phyloP scores from a whole-genome alignment of 2,329 filamentous ascomycete species.

The Xenoacremonium recifei region DNA sequence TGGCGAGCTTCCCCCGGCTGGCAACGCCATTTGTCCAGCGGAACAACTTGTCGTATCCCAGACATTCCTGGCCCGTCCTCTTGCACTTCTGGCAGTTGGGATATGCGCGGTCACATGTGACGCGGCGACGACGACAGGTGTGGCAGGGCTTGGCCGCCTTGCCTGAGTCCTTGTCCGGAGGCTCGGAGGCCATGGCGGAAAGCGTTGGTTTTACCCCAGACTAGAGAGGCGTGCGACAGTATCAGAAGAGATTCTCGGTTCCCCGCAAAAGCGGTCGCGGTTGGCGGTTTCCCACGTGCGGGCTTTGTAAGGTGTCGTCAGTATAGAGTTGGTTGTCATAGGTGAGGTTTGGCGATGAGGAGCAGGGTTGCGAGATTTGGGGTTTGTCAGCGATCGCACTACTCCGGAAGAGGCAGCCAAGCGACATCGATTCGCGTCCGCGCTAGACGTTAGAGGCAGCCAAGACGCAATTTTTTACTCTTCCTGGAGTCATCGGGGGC shows the following conservation, averaged over 20 bases:
- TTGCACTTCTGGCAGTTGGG: conserved; percentile 51
- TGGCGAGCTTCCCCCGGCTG: conserved; percentile 39
- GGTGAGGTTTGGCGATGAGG: not conserved
- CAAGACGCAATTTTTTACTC: not conserved
- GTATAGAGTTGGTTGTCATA: not conserved
- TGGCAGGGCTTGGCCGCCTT: conserved; percentile 39
- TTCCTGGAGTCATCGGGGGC: too few relatives aligned
- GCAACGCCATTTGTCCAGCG: conserved; percentile 50
- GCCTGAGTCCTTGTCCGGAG: too few relatives aligned
- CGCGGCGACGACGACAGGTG: conserved; percentile 50
- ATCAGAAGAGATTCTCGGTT: not conserved
- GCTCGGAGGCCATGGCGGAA: too few relatives aligned
- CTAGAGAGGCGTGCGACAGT: too few relatives aligned
- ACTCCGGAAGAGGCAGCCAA: conserved; percentile 1
- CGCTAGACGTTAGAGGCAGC: not conserved
- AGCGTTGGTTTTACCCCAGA: too few relatives aligned
- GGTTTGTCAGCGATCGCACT: not conserved
- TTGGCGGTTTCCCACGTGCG: not conserved
- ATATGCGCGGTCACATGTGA: conserved; percentile 50
- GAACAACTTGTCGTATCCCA: conserved; percentile 53
- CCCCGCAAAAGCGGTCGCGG: not conserved
- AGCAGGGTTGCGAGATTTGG: not conserved
- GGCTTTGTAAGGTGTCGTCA: not conserved
- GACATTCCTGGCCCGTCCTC: conserved; percentile 46
- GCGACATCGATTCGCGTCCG: not conserved